Percentiles rank a stretch among this genome's conserved stretches.
These are phyloP conservation scores for Blastobotrys illinoisensis DNA, from an alignment of 1,139 yeast genomes.

Conservation along the genomic window DNA sequence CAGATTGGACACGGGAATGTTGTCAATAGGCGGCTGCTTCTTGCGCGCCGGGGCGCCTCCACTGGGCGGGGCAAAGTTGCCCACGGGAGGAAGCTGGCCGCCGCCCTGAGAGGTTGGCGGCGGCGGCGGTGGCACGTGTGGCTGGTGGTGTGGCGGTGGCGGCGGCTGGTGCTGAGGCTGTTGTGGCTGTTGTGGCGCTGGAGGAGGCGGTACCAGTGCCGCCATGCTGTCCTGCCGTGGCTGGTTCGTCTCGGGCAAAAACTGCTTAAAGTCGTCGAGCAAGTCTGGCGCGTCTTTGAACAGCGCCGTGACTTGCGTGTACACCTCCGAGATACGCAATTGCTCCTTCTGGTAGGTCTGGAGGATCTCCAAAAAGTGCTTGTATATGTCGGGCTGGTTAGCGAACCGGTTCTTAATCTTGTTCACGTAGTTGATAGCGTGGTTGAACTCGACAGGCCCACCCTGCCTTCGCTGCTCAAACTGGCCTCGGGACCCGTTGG, in stretches of 20 bases:
- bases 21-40: constrained; percentile 20
- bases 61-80: constrained; percentile 81
- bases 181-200: constrained; percentile 23
- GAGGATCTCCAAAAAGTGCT: constrained; percentile 86
- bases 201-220: constrained; percentile 21
- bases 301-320: constrained; percentile 82
- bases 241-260: constrained; percentile 78
- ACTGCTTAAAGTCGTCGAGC: constrained; percentile 89
- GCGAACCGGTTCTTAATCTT: constrained; percentile 92
- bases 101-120: constrained; percentile 3
- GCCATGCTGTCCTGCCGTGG: constrained; percentile 18
- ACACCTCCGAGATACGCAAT: constrained; percentile 90
- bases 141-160: background rate
- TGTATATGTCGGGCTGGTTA: constrained; percentile 91
- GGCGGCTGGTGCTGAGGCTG: constrained; percentile 3
- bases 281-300: constrained; percentile 93
- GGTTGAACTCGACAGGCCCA: constrained; percentile 93
- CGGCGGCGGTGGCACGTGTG: background rate
- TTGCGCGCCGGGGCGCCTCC: constrained; percentile 9
- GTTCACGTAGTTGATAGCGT: constrained; percentile 93
- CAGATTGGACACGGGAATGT: constrained; percentile 35
- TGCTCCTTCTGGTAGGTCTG: constrained; percentile 97
- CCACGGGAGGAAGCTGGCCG: constrained; percentile 72
- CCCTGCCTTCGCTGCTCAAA: constrained; percentile 35
- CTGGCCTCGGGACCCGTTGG: constrained; percentile 7